Conservation (phyloP, 2,329 filamentous ascomycete genomes). For the Rhytidhysteron rufulum region DNA sequence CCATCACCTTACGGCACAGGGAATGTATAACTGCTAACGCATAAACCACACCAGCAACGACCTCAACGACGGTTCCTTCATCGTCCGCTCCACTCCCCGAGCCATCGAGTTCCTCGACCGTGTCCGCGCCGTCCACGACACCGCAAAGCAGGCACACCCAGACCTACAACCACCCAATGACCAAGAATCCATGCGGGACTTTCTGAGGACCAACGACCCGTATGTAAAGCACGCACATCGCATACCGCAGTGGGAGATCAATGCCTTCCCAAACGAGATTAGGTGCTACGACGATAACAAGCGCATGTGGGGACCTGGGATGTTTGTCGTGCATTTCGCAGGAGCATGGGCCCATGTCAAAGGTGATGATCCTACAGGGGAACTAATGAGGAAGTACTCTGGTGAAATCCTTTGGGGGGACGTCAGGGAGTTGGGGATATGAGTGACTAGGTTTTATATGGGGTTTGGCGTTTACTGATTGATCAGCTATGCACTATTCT, state of each 20-base stretch:
- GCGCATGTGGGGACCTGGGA: slow-evolving; percentile 29
- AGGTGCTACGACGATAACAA: slow-evolving; percentile 31
- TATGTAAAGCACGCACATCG: slow-evolving; percentile 17
- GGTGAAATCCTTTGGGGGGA: slow-evolving; percentile 5
- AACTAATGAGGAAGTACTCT: slow-evolving; percentile 37
- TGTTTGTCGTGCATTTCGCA: slow-evolving; percentile 40
- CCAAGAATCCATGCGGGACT: slow-evolving; percentile 35
- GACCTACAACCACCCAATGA: slow-evolving; percentile 22
- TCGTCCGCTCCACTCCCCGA: slow-evolving; percentile 32
- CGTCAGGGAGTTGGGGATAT: neutral
- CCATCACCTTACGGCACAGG: neutral
- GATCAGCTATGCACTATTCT: no score
- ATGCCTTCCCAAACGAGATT: slow-evolving; percentile 40
- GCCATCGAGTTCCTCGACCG: slow-evolving; percentile 32
- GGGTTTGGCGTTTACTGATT: no score
- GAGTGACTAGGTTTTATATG: no score
- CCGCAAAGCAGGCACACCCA: slow-evolving; percentile 14
- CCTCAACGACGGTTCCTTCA: slow-evolving; percentile 38
- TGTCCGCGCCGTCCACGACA: slow-evolving; percentile 20
- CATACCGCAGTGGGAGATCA: slow-evolving; percentile 36
- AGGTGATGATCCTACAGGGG: slow-evolving; percentile 35
- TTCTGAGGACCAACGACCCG: slow-evolving; percentile 24
- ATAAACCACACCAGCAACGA: slow-evolving; percentile 21
- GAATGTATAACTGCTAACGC: neutral
- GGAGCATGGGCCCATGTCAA: slow-evolving; percentile 40